Base-by-base conservation (phyloP, 345 rosid genomes). In the Melaleuca alternifolia region DNA sequence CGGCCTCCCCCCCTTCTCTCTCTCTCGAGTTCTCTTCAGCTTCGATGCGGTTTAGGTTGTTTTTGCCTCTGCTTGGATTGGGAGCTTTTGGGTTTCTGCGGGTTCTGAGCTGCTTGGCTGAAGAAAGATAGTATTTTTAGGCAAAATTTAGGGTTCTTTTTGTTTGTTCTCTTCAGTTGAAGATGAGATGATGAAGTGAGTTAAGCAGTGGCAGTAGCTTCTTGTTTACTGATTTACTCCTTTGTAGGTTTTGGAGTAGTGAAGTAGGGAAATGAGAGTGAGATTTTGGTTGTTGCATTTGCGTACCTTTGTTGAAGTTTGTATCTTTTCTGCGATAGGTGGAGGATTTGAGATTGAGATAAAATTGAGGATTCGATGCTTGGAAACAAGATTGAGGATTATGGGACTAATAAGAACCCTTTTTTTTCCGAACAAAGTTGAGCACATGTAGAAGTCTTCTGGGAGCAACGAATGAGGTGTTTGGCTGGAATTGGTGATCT, bases 21-120 rank as follows among this genome's bases (percentile, higher is more conserved):
- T 28, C 37, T 82, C 54, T 87, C 0, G 3, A 26, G 33, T 77
- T 75, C 76, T 82, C 24, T 44, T 65, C 52, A 26, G 81, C 85
- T 87, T 50, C 76, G 56, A 83, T 24, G 76, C 50, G 77, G 50
- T 86, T 86, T 83, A 75, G 89, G 85, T 77, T 86, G 84, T n/a
- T 56, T 83, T 79, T 52, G 82, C 52, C 54, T 88, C 48, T 10
- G 77, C 41, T 83, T 52, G 61, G 44, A 18, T 83, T 11, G 59
- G 48, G 5, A 20, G 53, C 52, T 83, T 26, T 37, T 20, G 81
- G 14, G 81, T 37, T 62, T 71, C 48, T 20, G 48, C 26, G 48
- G 14, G 81, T 71, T 71, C 81, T 37, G 81, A 71, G 81, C 81
- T 71, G 48, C 48, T 71, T 71, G 48, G 3, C 48, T 71, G 13